These are phyloP conservation scores for Penicillium sp. DNA, from an alignment of 2,329 filamentous ascomycete species.

Conservation along the genomic window DNA sequence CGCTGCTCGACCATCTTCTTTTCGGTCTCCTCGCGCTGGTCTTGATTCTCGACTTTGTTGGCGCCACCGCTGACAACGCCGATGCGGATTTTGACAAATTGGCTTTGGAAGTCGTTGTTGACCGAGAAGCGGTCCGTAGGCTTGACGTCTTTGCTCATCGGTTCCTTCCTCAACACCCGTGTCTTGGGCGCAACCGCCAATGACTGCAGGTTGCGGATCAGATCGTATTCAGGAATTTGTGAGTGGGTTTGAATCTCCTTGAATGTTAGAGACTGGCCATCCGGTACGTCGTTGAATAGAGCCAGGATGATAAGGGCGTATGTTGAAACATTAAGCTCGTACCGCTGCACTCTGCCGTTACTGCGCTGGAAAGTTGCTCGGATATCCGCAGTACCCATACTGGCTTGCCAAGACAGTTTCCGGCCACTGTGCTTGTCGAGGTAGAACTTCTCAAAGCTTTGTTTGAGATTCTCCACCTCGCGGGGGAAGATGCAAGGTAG, in stretches of 20 bases:
- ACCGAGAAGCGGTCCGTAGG: slow-evolving; percentile 74
- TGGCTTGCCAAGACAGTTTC: slow-evolving; percentile 76
- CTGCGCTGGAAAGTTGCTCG: slow-evolving; percentile 72
- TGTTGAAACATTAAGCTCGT: slow-evolving; percentile 89
- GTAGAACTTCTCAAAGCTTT: slow-evolving; percentile 87
- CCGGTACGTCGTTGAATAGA: slow-evolving; percentile 76
- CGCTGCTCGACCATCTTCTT: slow-evolving; percentile 52
- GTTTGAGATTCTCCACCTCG: slow-evolving; percentile 70
- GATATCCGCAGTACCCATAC: slow-evolving; percentile 81
- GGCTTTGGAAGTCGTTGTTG: slow-evolving; percentile 77
- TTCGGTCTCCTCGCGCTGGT: slow-evolving; percentile 54
- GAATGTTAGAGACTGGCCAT: slow-evolving; percentile 53
- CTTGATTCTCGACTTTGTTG: slow-evolving; percentile 77
- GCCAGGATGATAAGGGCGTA: slow-evolving; percentile 87
- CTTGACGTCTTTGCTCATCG: slow-evolving; percentile 73
- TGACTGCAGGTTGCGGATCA: slow-evolving; percentile 75
- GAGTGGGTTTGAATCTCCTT: slow-evolving; percentile 82
- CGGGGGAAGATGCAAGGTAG: slow-evolving; percentile 66
- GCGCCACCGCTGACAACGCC: slow-evolving; percentile 72
- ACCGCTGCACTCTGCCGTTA: slow-evolving; percentile 69
- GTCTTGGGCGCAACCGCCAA: slow-evolving; percentile 81
- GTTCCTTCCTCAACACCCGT: slow-evolving; percentile 74
- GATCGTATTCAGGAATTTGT: slow-evolving; percentile 70
- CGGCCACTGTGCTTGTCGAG: slow-evolving; percentile 81
- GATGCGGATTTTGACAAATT: slow-evolving; percentile 83